Base-by-base conservation (phyloP, 768 basidiomycete species). In the Hydnum rufescens region DNA sequence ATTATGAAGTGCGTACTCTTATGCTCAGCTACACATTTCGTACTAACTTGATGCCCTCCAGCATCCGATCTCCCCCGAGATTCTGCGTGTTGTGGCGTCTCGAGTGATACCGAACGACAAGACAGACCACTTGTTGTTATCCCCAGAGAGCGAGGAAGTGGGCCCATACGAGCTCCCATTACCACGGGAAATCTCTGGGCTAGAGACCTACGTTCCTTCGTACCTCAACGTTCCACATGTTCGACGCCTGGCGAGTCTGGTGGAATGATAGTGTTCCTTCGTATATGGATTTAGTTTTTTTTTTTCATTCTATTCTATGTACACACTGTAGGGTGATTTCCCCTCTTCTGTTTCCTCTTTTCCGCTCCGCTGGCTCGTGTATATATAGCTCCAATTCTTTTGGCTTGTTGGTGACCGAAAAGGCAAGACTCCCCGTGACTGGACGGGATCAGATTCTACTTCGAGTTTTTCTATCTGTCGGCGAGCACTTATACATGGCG, bases 21-120 rank as follows among this genome's bases (percentile, higher is more conserved):
- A 6, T 18, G 4, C 19, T 29, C 3, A 18, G 46, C 3, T 48
- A 4, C 19, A 29, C 18, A 4, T 53, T 32, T 28, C 43, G 44
- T n/a, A n/a, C 57, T 18, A 29, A 32, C 52, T 55, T 46, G 52
- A 26, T 56, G 53, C 46, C 22, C 32, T 6, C 3, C 58, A 92
- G 87, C 90, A 86, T 59, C 95, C 93, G 5, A 96, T 97, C 61
- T 89, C 92, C 1, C 86, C 89, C 23, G 93, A 97, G 68, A 97
- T 99, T 56, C 72, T 99, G 34, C 82, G 89, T 50, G 89, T 96
- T 22, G 95, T 99, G 51, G 90, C 93, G 39, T 86, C 90, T 31
- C 77, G 95, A 48, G 92, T 99, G 51, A 82, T 88, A 62, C 84
- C 90, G 47, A 88, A 93, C 64, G 95, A 97, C 68, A 81, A 89